Base-by-base conservation (phyloP, 495 filamentous ascomycete genomes). In the Penicillium flavigenum region DNA sequence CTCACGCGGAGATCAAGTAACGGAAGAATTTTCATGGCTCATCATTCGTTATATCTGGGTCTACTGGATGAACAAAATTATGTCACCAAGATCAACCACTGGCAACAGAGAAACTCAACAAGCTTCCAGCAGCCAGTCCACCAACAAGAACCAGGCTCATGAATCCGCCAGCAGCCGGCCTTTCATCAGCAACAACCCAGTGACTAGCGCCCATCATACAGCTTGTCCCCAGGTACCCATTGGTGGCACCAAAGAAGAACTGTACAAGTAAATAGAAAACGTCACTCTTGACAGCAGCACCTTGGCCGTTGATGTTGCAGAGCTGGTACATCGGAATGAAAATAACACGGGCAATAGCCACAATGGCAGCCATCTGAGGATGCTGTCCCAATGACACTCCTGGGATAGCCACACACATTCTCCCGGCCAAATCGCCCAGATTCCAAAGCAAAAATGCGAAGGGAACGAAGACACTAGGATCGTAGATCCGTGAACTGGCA, bases 381-480 rank as follows among this genome's bases (percentile, higher is more conserved):
- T 81, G 80, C 12, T 82, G 77, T 0, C 79, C 74, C 44, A 92
- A 75, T 12, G 81, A 82, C n/a, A 85, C 66, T 0, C 74, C 68
- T 7, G 88, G 84, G 10, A 88, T 69, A 8, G 86, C 77, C 14
- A 91, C 87, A 0, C 82, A 42, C n/a, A 94, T 75, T 2, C 95
- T 81, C 0, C 93, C 93, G 9, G 80, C 29, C 5, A 98, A 76
- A 67, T 99, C 94, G 36, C 94, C 94, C 6, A 85, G 63, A 63
- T 98, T 99, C 94, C 94, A 99, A 62, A 96, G 81, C 29, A 99
- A 82, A 73, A 98, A 96, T 9, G 80, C 89, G 4, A 97, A 78
- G 1, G 94, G 92, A 49, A 97, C 91, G 72, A 98, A 99, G 34
- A 85, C 83, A 4, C 85, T 75, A 0, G 87, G 83, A 27, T 83